Conservation (phyloP, 2,329 filamentous ascomycete genomes). For the Neurospora sp. region DNA sequence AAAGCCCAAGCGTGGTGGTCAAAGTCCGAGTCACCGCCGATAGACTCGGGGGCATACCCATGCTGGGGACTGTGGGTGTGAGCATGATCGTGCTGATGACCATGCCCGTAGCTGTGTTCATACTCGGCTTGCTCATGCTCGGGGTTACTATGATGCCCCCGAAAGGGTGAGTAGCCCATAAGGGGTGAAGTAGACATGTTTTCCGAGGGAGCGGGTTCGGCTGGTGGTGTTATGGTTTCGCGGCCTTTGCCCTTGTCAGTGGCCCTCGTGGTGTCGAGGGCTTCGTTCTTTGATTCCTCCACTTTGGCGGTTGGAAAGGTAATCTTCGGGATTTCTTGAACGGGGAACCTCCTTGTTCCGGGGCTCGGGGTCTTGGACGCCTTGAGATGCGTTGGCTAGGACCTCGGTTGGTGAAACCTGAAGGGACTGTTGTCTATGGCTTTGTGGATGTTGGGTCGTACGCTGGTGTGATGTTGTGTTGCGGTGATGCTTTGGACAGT, state of each 20-base stretch:
- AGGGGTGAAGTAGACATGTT: neutral
- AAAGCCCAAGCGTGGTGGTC: neutral
- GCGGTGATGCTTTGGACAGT: neutral
- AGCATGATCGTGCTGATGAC: neutral
- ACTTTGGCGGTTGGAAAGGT: neutral
- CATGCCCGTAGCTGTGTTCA: neutral
- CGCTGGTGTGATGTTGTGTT: neutral
- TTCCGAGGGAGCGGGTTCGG: neutral
- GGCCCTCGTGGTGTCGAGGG: neutral
- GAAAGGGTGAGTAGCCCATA: neutral
- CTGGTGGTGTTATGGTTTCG: neutral
- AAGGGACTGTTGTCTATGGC: neutral
- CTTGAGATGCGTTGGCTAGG: neutral
- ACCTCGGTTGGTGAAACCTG: neutral
- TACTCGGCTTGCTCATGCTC: neutral
- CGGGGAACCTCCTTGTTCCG: neutral
- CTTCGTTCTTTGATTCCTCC: neutral
- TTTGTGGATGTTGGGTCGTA: neutral
- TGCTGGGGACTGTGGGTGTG: neutral
- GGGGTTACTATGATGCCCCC: neutral
- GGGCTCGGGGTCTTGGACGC: neutral
- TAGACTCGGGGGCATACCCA: neutral
- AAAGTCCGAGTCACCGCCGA: neutral
- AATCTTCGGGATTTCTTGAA: neutral
- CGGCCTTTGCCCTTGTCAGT: neutral